A percentile compares a stretch with the other conserved stretches of the same genome.
Conservation (phyloP, 1,284 basidiomycete species). For the Microbotryomycetes sp. region DNA sequence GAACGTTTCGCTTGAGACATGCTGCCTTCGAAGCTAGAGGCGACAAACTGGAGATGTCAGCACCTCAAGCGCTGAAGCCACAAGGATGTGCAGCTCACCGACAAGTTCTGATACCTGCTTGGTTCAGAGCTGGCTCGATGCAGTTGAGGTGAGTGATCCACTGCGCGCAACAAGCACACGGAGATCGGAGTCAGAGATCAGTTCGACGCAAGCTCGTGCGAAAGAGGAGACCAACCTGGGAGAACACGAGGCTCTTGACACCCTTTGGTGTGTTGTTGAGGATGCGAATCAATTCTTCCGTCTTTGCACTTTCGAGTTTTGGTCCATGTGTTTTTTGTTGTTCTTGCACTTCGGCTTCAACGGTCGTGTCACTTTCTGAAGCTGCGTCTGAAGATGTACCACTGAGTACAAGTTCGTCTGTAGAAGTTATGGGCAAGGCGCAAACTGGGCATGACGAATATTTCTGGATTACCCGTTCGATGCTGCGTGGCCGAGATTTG, state of each 20-base stretch:
- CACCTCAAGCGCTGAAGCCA: too few relatives aligned
- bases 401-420: slow-evolving; percentile 13
- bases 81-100: slow-evolving; percentile 9
- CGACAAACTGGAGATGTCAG: neutral
- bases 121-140: slow-evolving; percentile 23
- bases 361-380: neutral
- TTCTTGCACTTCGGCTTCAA: slow-evolving; percentile 8
- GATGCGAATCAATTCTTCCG: slow-evolving; percentile 18
- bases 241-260: slow-evolving; percentile 36
- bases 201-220: neutral
- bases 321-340: slow-evolving; percentile 6
- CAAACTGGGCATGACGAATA: slow-evolving; percentile 11
- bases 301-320: slow-evolving; percentile 20
- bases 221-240: slow-evolving; percentile 17
- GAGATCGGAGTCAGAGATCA: neutral
- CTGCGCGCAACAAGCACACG: slow-evolving; percentile 7
- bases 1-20: slow-evolving; percentile 35
- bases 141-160: slow-evolving; percentile 36
- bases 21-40: slow-evolving; percentile 33
- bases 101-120: slow-evolving; percentile 26
- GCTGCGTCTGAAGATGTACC: neutral
- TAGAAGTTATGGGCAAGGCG: slow-evolving; percentile 6
- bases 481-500: slow-evolving; percentile 2
- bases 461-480: slow-evolving; percentile 19
- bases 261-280: slow-evolving; percentile 21